These are phyloP conservation scores for Colletotrichum paranaense DNA, from an alignment of 2,329 filamentous ascomycete species.

Conservation along the genomic window DNA sequence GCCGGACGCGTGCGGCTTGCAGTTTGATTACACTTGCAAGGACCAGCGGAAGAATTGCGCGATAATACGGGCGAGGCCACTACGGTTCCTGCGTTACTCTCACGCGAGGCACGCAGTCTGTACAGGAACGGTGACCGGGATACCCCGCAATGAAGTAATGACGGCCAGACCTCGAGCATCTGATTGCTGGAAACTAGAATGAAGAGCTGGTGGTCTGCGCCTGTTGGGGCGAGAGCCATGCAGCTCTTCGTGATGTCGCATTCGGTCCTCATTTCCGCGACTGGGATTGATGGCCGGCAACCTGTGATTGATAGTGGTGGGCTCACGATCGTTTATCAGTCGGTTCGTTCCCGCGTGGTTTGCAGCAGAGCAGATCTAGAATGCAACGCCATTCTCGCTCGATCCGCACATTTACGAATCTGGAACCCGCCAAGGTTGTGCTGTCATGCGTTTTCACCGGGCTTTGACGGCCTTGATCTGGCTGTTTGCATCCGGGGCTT, in stretches of 20 bases:
- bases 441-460: conserved; percentile 14
- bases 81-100: neutral
- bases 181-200: conserved; percentile 34
- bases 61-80: neutral
- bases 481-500: conserved; percentile 36
- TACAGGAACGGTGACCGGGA: neutral
- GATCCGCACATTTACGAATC: neutral
- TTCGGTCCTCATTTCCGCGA: conserved; percentile 26
- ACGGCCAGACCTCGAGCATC: neutral
- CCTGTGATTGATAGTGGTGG: neutral
- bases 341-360: neutral
- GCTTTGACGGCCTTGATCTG: conserved; percentile 11
- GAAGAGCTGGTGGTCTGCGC: neutral
- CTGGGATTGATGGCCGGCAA: neutral
- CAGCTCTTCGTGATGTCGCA: conserved; percentile 2
- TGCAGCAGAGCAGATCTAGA: neutral
- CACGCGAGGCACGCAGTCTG: neutral
- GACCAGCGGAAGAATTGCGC: neutral
- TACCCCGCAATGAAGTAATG: conserved; percentile 15
- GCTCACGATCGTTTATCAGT: conserved; percentile 4
- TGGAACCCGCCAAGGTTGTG: conserved; percentile 5
- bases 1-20: neutral
- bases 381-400: neutral
- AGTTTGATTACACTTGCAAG: neutral
- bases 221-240: neutral